Evolutionary conservation across 495 filamentous ascomycete species (phyloP).

Genomic region (Thozetella sp.): DNA sequence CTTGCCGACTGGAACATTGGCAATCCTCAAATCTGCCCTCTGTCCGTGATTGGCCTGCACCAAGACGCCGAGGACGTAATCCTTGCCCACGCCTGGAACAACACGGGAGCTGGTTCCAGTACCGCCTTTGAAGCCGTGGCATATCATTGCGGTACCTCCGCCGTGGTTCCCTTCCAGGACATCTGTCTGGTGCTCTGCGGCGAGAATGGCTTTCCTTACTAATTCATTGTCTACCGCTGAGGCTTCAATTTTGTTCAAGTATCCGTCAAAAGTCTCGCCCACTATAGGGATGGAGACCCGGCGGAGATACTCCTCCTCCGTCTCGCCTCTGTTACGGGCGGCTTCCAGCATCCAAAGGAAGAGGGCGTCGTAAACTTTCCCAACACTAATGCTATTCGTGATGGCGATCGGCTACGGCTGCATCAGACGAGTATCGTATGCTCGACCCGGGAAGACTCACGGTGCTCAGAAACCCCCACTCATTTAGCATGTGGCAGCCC

Average conservation of each 20-base stretch:
- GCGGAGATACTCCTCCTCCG: slow-evolving; percentile 31
- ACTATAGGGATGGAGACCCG: slow-evolving; percentile 51
- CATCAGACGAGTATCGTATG: too few species aligned
- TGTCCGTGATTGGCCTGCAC: slow-evolving; percentile 55
- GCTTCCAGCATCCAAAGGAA: slow-evolving; percentile 47
- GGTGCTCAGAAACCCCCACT: slow-evolving; percentile 49
- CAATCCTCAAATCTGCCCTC: slow-evolving; percentile 41
- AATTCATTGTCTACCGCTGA: slow-evolving; percentile 41
- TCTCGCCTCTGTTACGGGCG: slow-evolving; percentile 16
- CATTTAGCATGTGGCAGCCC: slow-evolving; percentile 51
- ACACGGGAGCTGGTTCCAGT: slow-evolving; percentile 51
- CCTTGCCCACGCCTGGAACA: slow-evolving; percentile 24
- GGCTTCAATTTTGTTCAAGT: slow-evolving; percentile 42
- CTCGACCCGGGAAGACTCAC: too few species aligned
- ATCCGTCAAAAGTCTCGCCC: slow-evolving; percentile 55
- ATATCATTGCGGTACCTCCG: slow-evolving; percentile 56
- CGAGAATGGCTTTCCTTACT: slow-evolving; percentile 43
- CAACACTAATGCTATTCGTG: slow-evolving; percentile 51
- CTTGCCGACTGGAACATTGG: slow-evolving; percentile 50
- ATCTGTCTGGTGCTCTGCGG: slow-evolving; percentile 28
- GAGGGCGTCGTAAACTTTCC: slow-evolving; percentile 45
- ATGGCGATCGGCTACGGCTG: slow-evolving; percentile 53
- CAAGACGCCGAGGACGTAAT: slow-evolving; percentile 50
- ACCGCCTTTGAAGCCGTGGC: slow-evolving; percentile 52
- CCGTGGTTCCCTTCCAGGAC: slow-evolving; percentile 53